Base-by-base conservation (phyloP, 1,284 basidiomycete genomes). In the Ustilago cynodontis region DNA sequence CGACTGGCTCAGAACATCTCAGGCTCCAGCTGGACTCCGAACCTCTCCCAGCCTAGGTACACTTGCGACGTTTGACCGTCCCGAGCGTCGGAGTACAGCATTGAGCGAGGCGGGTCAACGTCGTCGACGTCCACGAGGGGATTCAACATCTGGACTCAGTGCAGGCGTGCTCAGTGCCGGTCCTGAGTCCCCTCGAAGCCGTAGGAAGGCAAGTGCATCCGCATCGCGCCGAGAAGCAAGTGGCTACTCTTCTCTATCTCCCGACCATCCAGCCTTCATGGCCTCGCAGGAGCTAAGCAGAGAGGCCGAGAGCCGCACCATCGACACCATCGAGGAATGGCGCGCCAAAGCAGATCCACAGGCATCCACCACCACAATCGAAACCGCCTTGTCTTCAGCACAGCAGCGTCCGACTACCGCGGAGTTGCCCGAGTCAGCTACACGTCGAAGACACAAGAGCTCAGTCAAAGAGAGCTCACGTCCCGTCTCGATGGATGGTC, bases 261-360 rank as follows among this genome's bases (percentile, higher is more conserved):
- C 66, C 14, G 69, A 71, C 20, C 69, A 77, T 60, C 69, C 69
- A 1, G 74, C 65, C 18, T 56, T 69, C 39, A 65, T 56, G 59
- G 74, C 74, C 9, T 67, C 70, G 0, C 52, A 62, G 14, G 75
- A 77, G 47, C 61, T 77, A 11, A 70, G 49, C n/a, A 57, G 33
- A 47, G 75, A 78, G 39, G 71, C 71, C 1, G 75, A 54, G 26
- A 70, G 57, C 50, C 59, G 75, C 1, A 51, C 43, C 45, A 64
- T 78, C 52, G 75, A 78, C 55, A 69, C 71, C 14, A 78, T 78
- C 54, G 64, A 78, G 43, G 71, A 78, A 28, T 78, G 75, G 75
- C 59, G 71, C 13, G 71, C 62, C 37, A 78, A 74, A 49, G 64
- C 59, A 6, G 59, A 39, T 22, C 28, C 56, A 1, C 47, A 60